Percentiles rank a stretch among this genome's conserved stretches.
Evolutionary conservation across 225 moss, liverwort and hornwort species (phyloP).

Genomic region (Antitrichia curtipendula): DNA sequence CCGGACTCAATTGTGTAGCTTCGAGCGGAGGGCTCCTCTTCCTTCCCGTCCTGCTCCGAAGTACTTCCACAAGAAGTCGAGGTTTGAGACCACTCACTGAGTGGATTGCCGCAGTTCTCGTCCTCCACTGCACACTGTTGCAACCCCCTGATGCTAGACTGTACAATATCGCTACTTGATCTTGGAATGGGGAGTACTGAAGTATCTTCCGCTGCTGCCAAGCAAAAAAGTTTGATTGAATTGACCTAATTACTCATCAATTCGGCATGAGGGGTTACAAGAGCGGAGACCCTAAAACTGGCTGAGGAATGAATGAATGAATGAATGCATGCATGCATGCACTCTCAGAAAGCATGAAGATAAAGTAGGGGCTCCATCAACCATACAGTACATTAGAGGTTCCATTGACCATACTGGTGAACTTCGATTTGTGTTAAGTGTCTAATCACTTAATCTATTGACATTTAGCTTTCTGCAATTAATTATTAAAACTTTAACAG

Average conservation of each 20-base stretch:
- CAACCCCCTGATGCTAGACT: background rate
- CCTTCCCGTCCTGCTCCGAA: conserved; percentile 16
- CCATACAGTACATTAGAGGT: background rate
- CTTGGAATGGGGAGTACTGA: background rate
- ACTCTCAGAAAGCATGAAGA: background rate
- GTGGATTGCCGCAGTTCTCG: background rate
- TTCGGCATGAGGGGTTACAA: background rate
- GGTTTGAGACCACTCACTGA: conserved; percentile 20
- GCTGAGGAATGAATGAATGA: background rate
- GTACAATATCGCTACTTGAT: background rate
- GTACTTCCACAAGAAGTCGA: conserved; percentile 15
- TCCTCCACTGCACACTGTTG: background rate
- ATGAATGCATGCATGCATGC: too few species aligned
- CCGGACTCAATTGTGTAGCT: background rate
- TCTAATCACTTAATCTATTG: background rate
- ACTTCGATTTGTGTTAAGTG: background rate
- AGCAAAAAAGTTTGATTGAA: background rate
- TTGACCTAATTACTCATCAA: background rate
- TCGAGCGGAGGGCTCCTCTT: background rate
- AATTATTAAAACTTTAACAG: background rate
- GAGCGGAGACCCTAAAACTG: background rate
- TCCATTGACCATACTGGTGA: background rate
- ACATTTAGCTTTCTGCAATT: too few species aligned
- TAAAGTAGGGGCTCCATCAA: background rate
- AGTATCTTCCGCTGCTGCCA: background rate